Percentiles rank a stretch among this genome's conserved stretches.
Conservation (phyloP, 164 flowering plant genomes). For the Hamamelis virginiana region DNA sequence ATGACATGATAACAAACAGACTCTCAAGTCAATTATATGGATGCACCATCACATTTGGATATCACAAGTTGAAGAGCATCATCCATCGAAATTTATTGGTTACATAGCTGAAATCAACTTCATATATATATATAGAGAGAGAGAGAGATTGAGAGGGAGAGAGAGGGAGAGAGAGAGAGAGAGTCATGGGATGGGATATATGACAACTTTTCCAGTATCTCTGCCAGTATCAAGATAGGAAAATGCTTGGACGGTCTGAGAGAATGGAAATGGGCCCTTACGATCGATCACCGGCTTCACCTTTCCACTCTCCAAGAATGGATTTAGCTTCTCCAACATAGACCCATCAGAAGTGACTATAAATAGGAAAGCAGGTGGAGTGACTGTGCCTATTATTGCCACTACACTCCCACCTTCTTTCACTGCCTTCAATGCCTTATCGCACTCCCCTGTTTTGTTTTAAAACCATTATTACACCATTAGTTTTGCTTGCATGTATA, state of each 20-base stretch:
- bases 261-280: slow-evolving; percentile 77
- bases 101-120: too few species aligned
- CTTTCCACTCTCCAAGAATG: slow-evolving; percentile 78
- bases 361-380: slow-evolving; percentile 86
- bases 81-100: too few species aligned
- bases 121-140: too few species aligned
- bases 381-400: slow-evolving; percentile 68
- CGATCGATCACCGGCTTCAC: slow-evolving; percentile 83
- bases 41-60: too few species aligned
- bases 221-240: slow-evolving; percentile 64
- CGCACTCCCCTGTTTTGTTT: slow-evolving; percentile 64
- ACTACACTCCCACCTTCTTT: slow-evolving; percentile 97
- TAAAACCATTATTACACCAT: too few species aligned
- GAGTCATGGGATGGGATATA: slow-evolving; percentile 79
- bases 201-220: slow-evolving; percentile 84
- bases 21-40: too few species aligned
- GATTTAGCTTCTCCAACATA: slow-evolving; percentile 68
- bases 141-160: too few species aligned
- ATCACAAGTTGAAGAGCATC: too few species aligned
- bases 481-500: neutral
- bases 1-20: too few species aligned
- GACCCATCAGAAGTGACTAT: slow-evolving; percentile 82
- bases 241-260: slow-evolving; percentile 69
- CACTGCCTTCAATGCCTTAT: slow-evolving; percentile 71
- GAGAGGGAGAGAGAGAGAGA: too few species aligned